Base-by-base conservation (phyloP, 2,329 filamentous ascomycete species). In the Phialophora tarda region DNA sequence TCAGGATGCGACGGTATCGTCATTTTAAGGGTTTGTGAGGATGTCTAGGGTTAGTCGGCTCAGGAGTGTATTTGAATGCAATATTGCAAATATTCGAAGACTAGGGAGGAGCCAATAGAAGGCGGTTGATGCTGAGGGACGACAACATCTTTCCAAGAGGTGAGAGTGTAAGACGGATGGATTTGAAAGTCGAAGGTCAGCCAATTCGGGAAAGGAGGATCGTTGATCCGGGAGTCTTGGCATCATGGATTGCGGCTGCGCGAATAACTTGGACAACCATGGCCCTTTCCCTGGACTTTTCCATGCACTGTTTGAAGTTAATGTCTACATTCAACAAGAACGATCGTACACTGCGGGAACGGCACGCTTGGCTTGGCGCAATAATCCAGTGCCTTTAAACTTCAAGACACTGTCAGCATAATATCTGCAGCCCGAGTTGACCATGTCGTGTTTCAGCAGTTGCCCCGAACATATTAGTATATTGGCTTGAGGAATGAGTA, bases 81-180 rank as follows among this genome's bases (percentile, higher is more conserved):
- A 51, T 51, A 51, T 51, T 51, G 48, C 48, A 51, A 28, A 51
- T 51, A 51, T 51, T 28, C 12, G 48, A 51, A 17, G 24, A 28
- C 21, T 28, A 51, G 48, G 48, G 21, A 51, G 10, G 48, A 17
- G 24, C 48, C 24, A 7, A 51, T 23, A 51, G 24, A 28, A 51
- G 24, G 48, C 14, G 48, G 21, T 51, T 12, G 48, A 23, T 51
- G 48, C 24, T 26, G 48, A 51, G 21, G 21, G 21, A 24, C 8
- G 21, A 51, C 48, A 26, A 8, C 48, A 26, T 51, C 48, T 23
- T 24, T 28, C 48, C 26, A 34, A 34, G 38, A n/a, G 38, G 17
- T 3, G 17, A 8, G 17, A 44, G 17, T 8, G 17, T 7, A 3
- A n/a, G 38, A 8, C 7, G 17, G 17, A n/a, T 21, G 17, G 17